Evolutionary conservation across 345 rosid species (phyloP), one percentile per base, ranked within the genome.

Genomic region (Cardamine occulta): DNA sequence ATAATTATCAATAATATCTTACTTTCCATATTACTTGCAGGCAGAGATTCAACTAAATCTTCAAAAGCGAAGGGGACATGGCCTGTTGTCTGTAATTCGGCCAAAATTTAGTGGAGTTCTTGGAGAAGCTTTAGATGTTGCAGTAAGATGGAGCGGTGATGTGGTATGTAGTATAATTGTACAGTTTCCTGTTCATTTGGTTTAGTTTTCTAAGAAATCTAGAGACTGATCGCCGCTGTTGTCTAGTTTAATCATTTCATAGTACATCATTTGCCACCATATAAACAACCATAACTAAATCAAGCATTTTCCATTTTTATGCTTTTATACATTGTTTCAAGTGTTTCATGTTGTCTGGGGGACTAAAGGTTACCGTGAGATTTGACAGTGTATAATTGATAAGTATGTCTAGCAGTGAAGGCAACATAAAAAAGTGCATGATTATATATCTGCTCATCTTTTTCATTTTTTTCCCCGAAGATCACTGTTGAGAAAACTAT

Each of bases 91-190:
- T 60, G 97, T 89, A 40, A 87, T 90, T 63, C 84, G 80, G 74
- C 98, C 98, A 59, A 94, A 94, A 83, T 94, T 94, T 81, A 94
- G 97, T 52, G 97, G 98, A 74, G 90, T 91, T 69, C 89, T 94
- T 31, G 98, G 98, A 59, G 97, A 94, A 89, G 93, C 96, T 76
- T 81, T 94, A 57, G 97, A 94, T 68, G 89, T 91, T 74, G 92
- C 96, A 71, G 93, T 88, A 68, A 87, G 98, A 82, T 94, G 97
- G 97, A 94, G 96, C 51, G 98, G 98, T 67, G 98, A 94, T 84
- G 98, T 94, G 86, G 98, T 94, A 80, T 87, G 97, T 88, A 70
- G 68, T 59, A 55, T 34, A 44, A 70, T 66, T 15, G 19, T 55
- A 35, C 32, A 37, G 8, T 21, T 31, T 66, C 73, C 62, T 64